Conservation (phyloP, 2,329 filamentous ascomycete genomes). For the Ascochyta clinopodiicola region DNA sequence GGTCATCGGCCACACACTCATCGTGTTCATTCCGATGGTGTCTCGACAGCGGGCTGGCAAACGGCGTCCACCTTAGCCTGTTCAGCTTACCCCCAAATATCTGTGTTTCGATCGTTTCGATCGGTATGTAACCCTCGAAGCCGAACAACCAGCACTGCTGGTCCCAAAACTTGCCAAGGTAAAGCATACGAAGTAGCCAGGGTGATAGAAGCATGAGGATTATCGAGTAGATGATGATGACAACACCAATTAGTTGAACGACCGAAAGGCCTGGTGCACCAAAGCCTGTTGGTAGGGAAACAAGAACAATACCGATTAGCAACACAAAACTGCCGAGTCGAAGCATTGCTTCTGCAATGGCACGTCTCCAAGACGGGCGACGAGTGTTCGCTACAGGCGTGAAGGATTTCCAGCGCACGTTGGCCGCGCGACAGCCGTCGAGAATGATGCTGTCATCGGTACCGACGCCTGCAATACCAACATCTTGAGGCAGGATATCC, state of each 20-base stretch:
- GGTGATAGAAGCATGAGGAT: constrained; percentile 42
- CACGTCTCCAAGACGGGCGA: constrained; percentile 37
- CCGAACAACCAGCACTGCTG: constrained; percentile 54
- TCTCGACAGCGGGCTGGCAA: constrained; percentile 40
- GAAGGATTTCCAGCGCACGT: constrained; percentile 55
- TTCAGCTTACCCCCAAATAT: constrained; percentile 49
- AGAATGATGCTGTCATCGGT: constrained; percentile 54
- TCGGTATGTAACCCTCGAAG: constrained; percentile 51
- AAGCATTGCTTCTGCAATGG: constrained; percentile 26
- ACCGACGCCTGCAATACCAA: constrained; percentile 51
- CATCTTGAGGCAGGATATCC: constrained; percentile 52
- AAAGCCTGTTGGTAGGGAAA: constrained; percentile 2
- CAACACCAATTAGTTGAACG: constrained; percentile 2
- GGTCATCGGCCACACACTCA: constrained; percentile 44
- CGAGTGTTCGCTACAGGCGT: constrained; percentile 40
- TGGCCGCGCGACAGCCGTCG: constrained; percentile 51
- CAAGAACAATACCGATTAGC: constrained; percentile 20
- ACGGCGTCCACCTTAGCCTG: constrained; percentile 48
- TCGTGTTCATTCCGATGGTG: constrained; percentile 40
- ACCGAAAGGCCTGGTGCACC: background rate
- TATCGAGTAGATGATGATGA: constrained; percentile 35
- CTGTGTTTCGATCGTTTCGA: constrained; percentile 47
- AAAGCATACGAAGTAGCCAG: constrained; percentile 46
- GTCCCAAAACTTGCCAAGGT: constrained; percentile 50
- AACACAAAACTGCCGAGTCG: constrained; percentile 28